Conservation (phyloP, 2,329 filamentous ascomycete species). For the Aspergillus ustus region DNA sequence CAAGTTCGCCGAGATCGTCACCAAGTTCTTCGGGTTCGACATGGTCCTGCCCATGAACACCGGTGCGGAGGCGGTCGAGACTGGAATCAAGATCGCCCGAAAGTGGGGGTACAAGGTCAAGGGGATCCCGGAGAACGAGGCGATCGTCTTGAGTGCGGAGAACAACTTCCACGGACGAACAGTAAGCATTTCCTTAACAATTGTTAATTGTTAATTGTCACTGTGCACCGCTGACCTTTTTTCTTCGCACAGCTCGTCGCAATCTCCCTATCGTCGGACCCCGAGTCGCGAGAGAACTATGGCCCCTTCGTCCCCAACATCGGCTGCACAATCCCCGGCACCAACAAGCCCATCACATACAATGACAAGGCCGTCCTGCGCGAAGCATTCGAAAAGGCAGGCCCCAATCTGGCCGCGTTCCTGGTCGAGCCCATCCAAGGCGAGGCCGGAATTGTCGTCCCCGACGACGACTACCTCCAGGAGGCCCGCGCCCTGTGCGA, state of each 20-base stretch:
- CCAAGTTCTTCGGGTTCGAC: constrained; percentile 87
- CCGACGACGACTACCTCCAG: constrained; percentile 83
- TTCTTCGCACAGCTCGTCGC: constrained; percentile 72
- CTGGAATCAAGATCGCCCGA: constrained; percentile 90
- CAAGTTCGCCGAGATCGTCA: constrained; percentile 90
- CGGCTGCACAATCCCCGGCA: constrained; percentile 75
- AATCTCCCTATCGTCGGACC: constrained; percentile 92
- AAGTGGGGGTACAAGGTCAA: constrained; percentile 99
- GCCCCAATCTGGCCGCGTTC: constrained; percentile 86
- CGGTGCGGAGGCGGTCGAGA: constrained; percentile 94
- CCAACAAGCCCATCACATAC: constrained; percentile 78
- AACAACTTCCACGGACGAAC: constrained; percentile 98
- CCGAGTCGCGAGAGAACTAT: constrained; percentile 95
- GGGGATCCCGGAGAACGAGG: constrained; percentile 81
- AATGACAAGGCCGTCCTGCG: constrained; percentile 83
- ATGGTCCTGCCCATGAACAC: constrained; percentile 99
- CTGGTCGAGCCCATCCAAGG: constrained; percentile 97
- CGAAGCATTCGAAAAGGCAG: constrained; percentile 76
- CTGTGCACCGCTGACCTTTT: neutral
- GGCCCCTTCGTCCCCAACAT: constrained; percentile 92
- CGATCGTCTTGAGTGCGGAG: constrained; percentile 78
- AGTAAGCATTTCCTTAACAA: constrained; percentile 57
- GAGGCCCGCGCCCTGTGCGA: constrained; percentile 84
- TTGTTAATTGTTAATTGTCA: neutral
- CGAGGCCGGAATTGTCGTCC: constrained; percentile 95